Percentiles rank a stretch among this genome's conserved stretches.
phyloP scores from a whole-genome alignment of 2,329 filamentous ascomycete species.

The Aspergillus arachidicola region DNA sequence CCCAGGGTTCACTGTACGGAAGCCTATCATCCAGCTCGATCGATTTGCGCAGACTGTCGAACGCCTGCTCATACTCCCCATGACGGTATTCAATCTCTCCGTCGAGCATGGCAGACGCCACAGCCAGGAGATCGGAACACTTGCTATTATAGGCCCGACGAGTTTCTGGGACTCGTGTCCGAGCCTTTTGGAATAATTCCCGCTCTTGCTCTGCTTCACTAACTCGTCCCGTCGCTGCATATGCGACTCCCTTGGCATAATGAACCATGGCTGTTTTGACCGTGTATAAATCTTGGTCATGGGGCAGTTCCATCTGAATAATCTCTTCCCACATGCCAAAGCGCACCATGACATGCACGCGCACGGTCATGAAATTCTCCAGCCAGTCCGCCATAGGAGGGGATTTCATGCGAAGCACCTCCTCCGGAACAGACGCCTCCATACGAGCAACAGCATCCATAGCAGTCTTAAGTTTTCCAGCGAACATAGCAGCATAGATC shows the following conservation, averaged over 20 bases:
- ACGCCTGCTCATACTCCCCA: conserved; percentile 60
- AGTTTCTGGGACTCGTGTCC: conserved; percentile 56
- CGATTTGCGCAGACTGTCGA: conserved; percentile 57
- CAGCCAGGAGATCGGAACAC: conserved; percentile 63
- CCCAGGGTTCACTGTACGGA: conserved; percentile 73
- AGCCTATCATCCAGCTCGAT: conserved; percentile 63
- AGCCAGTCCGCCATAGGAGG: conserved; percentile 81
- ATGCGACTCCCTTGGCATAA: conserved; percentile 69
- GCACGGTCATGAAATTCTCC: conserved; percentile 68
- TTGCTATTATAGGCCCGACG: conserved; percentile 70
- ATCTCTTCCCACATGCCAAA: conserved; percentile 73
- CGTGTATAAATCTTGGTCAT: conserved; percentile 63
- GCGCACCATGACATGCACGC: conserved; percentile 68
- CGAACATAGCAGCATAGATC: conserved; percentile 63
- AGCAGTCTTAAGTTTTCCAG: conserved; percentile 64
- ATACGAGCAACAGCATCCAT: conserved; percentile 61
- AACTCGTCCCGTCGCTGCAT: conserved; percentile 59
- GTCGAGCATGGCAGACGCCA: conserved; percentile 66
- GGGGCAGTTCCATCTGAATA: conserved; percentile 57
- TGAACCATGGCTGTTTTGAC: conserved; percentile 66
- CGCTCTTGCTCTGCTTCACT: conserved; percentile 56
- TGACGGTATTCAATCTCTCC: conserved; percentile 72
- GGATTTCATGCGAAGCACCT: conserved; percentile 63
- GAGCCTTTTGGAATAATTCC: conserved; percentile 53
- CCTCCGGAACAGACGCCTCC: conserved; percentile 64